Evolutionary conservation across 768 basidiomycete species (phyloP).

Genomic region (Agrocybe praecox): DNA sequence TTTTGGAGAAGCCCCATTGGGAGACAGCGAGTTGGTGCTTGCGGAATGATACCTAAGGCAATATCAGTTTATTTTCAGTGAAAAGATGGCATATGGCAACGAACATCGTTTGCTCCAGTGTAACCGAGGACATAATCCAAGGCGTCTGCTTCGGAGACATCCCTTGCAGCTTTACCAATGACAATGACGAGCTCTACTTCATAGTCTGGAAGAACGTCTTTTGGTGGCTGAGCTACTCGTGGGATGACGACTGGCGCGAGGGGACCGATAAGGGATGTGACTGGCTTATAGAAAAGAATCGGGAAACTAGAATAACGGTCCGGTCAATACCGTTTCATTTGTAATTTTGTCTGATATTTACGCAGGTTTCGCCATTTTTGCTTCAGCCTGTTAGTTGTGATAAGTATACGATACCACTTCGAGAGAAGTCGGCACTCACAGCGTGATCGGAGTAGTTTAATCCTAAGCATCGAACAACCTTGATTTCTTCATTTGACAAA

Average conservation of each 20-base stretch:
- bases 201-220: constrained; percentile 77
- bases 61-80: no score
- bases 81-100: no score
- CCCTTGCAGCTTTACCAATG: constrained; percentile 78
- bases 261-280: constrained; percentile 70
- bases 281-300: constrained; percentile 80
- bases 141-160: constrained; percentile 80
- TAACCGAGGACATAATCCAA: constrained; percentile 87
- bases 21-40: constrained; percentile 79
- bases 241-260: constrained; percentile 68
- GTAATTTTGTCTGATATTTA: constrained; percentile 31
- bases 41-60: constrained; percentile 72
- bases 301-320: constrained; percentile 52
- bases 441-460: constrained; percentile 89
- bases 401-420: not conserved
- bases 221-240: constrained; percentile 65
- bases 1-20: constrained; percentile 89
- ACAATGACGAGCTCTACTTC: constrained; percentile 83
- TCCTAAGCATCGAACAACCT: constrained; percentile 74
- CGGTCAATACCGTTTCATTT: no score
- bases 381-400: constrained; percentile 54
- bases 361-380: constrained; percentile 65
- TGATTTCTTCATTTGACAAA: constrained; percentile 65
- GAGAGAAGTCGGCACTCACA: constrained; percentile 33
- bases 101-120: constrained; percentile 78